These are phyloP conservation scores for Lentinula aciculospora DNA, from an alignment of 768 basidiomycete genomes.

Conservation along the genomic window DNA sequence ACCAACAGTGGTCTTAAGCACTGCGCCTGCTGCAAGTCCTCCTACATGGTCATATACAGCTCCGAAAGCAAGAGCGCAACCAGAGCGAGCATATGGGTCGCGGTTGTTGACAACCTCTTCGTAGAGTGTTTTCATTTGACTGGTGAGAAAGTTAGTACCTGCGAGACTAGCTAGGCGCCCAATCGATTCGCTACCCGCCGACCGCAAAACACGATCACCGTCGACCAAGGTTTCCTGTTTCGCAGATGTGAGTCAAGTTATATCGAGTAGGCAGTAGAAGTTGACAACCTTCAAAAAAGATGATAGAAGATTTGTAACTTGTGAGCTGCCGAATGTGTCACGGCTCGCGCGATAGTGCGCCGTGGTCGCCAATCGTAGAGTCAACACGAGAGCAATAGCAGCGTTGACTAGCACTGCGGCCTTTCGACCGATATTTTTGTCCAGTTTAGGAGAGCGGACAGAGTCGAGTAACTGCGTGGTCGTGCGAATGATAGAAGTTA, in stretches of 20 bases:
- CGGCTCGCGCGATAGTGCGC: constrained; percentile 51
- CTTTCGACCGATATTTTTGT: constrained; percentile 82
- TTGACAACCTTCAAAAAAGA: constrained; percentile 81
- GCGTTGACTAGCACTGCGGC: constrained; percentile 82
- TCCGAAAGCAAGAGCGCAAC: constrained; percentile 89
- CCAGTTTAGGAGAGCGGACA: constrained; percentile 70
- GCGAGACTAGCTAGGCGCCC: constrained; percentile 83
- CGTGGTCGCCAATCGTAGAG: constrained; percentile 54
- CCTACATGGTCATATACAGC: constrained; percentile 91
- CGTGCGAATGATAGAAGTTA: constrained; percentile 45
- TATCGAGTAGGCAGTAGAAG: no score
- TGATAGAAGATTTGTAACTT: constrained; percentile 57
- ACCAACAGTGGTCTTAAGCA: constrained; percentile 93
- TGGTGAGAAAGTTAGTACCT: constrained; percentile 77
- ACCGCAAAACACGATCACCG: constrained; percentile 69
- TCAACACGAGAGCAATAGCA: constrained; percentile 64
- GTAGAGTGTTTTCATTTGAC: constrained; percentile 84
- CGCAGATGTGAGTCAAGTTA: background rate
- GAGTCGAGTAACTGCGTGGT: constrained; percentile 59
- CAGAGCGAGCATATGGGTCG: constrained; percentile 87
- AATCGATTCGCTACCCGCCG: constrained; percentile 80
- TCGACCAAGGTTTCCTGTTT: constrained; percentile 74
- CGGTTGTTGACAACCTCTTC: constrained; percentile 94
- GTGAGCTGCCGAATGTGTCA: constrained; percentile 61
- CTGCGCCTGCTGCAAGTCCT: constrained; percentile 88